Percentiles rank a stretch among this genome's conserved stretches.
phyloP scores from a whole-genome alignment of 2,329 filamentous ascomycete species.

The Phialophora chinensis region DNA sequence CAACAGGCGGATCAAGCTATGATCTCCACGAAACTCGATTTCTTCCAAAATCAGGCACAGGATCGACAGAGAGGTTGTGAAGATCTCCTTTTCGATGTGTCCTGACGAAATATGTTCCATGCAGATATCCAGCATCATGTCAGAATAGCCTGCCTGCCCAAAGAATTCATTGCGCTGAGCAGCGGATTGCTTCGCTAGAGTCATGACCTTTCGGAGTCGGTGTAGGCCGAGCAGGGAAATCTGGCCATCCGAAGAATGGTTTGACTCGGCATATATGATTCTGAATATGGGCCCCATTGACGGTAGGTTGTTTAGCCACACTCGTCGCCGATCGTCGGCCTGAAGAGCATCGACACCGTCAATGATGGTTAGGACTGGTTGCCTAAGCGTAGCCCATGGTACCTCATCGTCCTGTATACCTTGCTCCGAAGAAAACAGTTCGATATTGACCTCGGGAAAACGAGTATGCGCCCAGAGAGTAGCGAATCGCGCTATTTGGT shows the following conservation, averaged over 20 bases:
- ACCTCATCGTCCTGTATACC: slow-evolving; percentile 31
- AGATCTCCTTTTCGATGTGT: slow-evolving; percentile 13
- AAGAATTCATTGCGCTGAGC: slow-evolving; percentile 33
- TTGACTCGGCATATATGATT: slow-evolving; percentile 28
- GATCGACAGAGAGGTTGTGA: slow-evolving; percentile 27
- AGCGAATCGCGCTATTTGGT: slow-evolving; percentile 72
- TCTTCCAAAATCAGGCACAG: slow-evolving; percentile 33
- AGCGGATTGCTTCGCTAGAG: slow-evolving; percentile 28
- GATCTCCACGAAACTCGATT: slow-evolving; percentile 19
- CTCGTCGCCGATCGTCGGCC: slow-evolving; percentile 30
- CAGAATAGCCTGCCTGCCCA: slow-evolving; percentile 26
- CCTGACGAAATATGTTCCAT: slow-evolving; percentile 19
- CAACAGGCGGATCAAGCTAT: slow-evolving; percentile 29
- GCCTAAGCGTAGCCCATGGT: slow-evolving; percentile 34
- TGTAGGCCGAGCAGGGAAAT: slow-evolving; percentile 29
- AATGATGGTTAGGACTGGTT: slow-evolving; percentile 31
- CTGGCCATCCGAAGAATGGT: slow-evolving; percentile 14
- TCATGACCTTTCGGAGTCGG: slow-evolving; percentile 33
- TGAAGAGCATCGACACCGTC: slow-evolving; percentile 26
- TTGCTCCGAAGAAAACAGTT: slow-evolving; percentile 26
- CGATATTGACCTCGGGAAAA: slow-evolving; percentile 33
- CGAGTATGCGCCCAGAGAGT: slow-evolving; percentile 79
- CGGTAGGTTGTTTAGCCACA: slow-evolving; percentile 34
- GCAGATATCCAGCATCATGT: slow-evolving; percentile 31
- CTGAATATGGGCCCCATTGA: slow-evolving; percentile 31